These are phyloP conservation scores for Populus tremula DNA, from an alignment of 345 rosid species.

Conservation along the genomic window DNA sequence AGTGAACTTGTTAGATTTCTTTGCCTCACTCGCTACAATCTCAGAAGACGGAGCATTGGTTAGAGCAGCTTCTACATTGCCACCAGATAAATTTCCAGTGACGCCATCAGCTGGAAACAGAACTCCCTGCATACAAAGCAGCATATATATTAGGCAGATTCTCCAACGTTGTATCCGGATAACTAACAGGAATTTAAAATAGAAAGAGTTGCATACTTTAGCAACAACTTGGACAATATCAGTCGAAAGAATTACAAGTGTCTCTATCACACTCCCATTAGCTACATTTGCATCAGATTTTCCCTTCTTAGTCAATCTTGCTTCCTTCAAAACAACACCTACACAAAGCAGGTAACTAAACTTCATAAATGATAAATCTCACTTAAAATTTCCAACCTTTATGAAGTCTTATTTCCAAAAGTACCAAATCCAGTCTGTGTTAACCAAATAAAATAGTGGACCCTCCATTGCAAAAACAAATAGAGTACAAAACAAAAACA, in stretches of 20 bases:
- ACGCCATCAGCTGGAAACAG: conserved; percentile 48
- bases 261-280: conserved; percentile 48
- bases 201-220: conserved; percentile 42
- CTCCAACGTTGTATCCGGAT: conserved; percentile 3
- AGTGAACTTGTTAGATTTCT: conserved; percentile 17
- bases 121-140: conserved; percentile 48
- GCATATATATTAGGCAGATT: conserved; percentile 13
- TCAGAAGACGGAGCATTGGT: conserved; percentile 30
- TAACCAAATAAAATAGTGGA: not conserved
- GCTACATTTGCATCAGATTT: conserved; percentile 58
- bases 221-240: conserved; percentile 87
- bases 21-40: conserved; percentile 17
- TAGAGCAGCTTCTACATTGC: conserved; percentile 41
- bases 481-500: not conserved
- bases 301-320: conserved; percentile 69
- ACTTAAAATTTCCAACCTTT: not conserved
- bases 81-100: conserved; percentile 37
- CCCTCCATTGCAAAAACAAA: not conserved
- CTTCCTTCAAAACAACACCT: conserved; percentile 87
- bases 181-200: conserved; percentile 8
- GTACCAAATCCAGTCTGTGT: not conserved
- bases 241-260: conserved; percentile 60
- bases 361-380: not conserved
- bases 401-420: not conserved
- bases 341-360: conserved; percentile 13